Percentiles rank a stretch among this genome's conserved stretches.
Evolutionary conservation across 495 filamentous ascomycete species (phyloP).

Genomic region (Annulohypoxylon bovei): DNA sequence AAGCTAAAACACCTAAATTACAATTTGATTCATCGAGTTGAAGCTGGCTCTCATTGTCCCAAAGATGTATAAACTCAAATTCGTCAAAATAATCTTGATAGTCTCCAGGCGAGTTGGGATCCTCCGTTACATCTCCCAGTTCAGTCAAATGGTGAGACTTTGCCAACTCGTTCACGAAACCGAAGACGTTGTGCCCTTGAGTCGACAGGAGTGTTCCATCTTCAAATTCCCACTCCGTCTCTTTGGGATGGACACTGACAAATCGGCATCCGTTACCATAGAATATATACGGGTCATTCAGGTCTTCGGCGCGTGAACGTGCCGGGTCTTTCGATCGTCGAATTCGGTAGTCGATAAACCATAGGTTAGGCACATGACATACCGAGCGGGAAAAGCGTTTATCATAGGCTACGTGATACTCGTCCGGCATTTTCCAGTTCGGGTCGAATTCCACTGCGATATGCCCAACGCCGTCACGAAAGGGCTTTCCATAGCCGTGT

Average conservation of each 20-base stretch:
- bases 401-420: too few relatives aligned
- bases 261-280: neutral
- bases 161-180: neutral
- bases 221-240: neutral
- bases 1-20: neutral
- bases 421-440: neutral
- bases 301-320: neutral
- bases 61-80: too few relatives aligned
- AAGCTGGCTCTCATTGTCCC: too few relatives aligned
- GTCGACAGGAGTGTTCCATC: neutral
- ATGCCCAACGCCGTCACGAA: neutral
- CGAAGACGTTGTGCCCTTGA: neutral
- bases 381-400: too few relatives aligned
- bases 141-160: neutral
- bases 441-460: neutral
- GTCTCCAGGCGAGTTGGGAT: too few relatives aligned
- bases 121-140: too few relatives aligned
- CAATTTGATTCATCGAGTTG: too few relatives aligned
- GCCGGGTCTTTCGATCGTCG: neutral
- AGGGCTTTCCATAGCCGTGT: too few relatives aligned
- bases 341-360: neutral
- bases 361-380: neutral
- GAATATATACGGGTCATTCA: neutral
- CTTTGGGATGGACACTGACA: neutral
- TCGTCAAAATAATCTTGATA: neutral